Evolutionary conservation across 768 basidiomycete genomes (phyloP), one percentile per base, ranked within the genome.

Genomic region (Jaapia argillacea): DNA sequence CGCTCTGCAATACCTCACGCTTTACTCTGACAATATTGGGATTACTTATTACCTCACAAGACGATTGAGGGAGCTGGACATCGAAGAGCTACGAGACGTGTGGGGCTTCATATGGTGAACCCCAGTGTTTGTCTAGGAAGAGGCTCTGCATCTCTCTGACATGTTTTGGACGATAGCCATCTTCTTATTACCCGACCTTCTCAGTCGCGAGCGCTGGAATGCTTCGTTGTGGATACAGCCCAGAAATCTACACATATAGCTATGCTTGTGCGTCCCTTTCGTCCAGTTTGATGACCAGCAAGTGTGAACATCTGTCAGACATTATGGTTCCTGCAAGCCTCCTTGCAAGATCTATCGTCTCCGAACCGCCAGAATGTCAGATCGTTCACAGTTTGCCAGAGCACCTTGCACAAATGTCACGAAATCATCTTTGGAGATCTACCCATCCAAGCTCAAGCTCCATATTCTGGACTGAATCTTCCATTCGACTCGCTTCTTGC

Each of bases 241-340:
- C 85, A 90, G 58, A 80, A 83, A 52, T 94, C 91, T 25, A 92
- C 93, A 0, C 96, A 98, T 61, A 79, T 97, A 42, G 90, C 92
- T 43, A 85, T 99, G 75, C 77, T 93, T 49, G 94, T 96, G 56
- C 63, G 93, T 79, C 46, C 35, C 35, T 23, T 38, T 31, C 24
- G 49, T 48, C 43, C 43, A 31, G 35, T 47, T 43, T 36, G 31
- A 42, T 41, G 40, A 13, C 51, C 44, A 18, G 7, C 14, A 28
- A 46, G 26, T 24, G 38, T 54, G 25, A 51, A 39, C 22, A 20
- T 22, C 40, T 20, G 21, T 5, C 57, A 93, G 91, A 97, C 96
- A 0, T 66, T 99, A 36, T 98, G 94, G 92, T 96, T 93, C 64
- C 93, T 98, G 85, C 96, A 98, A 75, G 89, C 94, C 13, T 80